Evolutionary conservation across 2,329 filamentous ascomycete genomes (phyloP).

Genomic region (Neonectria magnoliae): DNA sequence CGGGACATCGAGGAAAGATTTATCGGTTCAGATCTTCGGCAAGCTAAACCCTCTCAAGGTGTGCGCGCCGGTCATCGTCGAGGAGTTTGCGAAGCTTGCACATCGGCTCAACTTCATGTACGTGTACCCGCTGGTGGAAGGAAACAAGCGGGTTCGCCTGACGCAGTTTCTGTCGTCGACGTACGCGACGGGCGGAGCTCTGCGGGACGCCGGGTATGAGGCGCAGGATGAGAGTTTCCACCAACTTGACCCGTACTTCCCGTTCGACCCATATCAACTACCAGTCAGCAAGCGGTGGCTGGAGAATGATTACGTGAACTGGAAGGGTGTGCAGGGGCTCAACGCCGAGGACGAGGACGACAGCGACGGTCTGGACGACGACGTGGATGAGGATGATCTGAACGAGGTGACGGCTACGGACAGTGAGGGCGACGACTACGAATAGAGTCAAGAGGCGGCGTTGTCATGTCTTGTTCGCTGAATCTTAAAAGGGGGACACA

Average conservation of each 20-base stretch:
- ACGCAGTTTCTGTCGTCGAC: conserved; percentile 72
- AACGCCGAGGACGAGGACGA: conserved; percentile 67
- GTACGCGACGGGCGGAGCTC: conserved; percentile 64
- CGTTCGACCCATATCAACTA: conserved; percentile 95
- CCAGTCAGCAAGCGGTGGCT: conserved; percentile 90
- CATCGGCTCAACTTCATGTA: conserved; percentile 90
- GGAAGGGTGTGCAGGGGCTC: conserved; percentile 78
- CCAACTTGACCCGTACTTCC: conserved; percentile 93
- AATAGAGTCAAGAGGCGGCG: conserved; percentile 39
- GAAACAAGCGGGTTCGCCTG: conserved; percentile 89
- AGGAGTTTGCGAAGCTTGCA: conserved; percentile 89
- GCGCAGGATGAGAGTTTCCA: conserved; percentile 78
- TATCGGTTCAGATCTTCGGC: conserved; percentile 83
- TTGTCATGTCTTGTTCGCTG: conserved; percentile 1
- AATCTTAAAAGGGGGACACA: background rate
- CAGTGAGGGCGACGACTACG: conserved; percentile 55
- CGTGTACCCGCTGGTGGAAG: conserved; percentile 86
- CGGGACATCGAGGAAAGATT: conserved; percentile 75
- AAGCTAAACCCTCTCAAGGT: conserved; percentile 95
- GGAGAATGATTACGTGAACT: conserved; percentile 83
- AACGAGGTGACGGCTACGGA: conserved; percentile 64
- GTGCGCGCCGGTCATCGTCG: conserved; percentile 88
- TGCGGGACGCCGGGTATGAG: conserved; percentile 59
- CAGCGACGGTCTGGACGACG: conserved; percentile 63
- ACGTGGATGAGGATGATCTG: conserved; percentile 56